Evolutionary conservation across 1,284 basidiomycete species (phyloP).

Genomic region (Taiwanofungus camphoratus): DNA sequence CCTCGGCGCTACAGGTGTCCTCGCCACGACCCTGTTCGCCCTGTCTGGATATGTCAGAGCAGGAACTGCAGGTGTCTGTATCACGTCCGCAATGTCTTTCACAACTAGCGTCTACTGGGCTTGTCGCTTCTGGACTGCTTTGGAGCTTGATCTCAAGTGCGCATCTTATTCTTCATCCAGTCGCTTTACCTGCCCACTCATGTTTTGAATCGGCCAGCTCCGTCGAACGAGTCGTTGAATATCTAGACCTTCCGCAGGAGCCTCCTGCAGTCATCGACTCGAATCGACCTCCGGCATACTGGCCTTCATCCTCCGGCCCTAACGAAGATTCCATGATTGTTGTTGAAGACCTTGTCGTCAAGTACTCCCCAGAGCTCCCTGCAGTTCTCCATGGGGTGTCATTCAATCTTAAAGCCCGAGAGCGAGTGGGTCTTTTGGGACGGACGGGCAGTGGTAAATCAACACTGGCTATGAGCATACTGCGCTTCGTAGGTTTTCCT

Average conservation of each 20-base stretch:
- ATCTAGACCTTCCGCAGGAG: constrained; percentile 84
- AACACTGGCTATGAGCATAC: constrained; percentile 79
- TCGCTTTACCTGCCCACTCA: not conserved
- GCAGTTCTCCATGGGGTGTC: constrained; percentile 76
- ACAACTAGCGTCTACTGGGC: constrained; percentile 63
- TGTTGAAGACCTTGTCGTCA: constrained; percentile 71
- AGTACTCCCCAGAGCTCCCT: constrained; percentile 82
- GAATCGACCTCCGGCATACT: constrained; percentile 73
- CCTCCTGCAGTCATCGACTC: constrained; percentile 67
- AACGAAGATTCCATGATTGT: constrained; percentile 32
- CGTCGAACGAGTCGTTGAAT: constrained; percentile 87
- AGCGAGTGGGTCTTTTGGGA: constrained; percentile 70
- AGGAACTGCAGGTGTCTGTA: constrained; percentile 81
- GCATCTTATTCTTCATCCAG: constrained; percentile 19
- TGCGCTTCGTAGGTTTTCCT: constrained; percentile 66
- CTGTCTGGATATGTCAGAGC: constrained; percentile 63
- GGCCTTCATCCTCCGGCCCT: constrained; percentile 66
- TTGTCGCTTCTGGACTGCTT: constrained; percentile 53
- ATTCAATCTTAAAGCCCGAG: constrained; percentile 55
- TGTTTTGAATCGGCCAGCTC: constrained; percentile 40
- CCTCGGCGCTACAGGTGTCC: constrained; percentile 60
- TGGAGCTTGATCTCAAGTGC: constrained; percentile 65
- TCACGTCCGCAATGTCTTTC: constrained; percentile 70
- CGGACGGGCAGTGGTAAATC: constrained; percentile 79
- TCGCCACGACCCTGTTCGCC: constrained; percentile 71